phyloP scores from a whole-genome alignment of 805 yeast genomes.

The Saturnispora mendoncae region DNA sequence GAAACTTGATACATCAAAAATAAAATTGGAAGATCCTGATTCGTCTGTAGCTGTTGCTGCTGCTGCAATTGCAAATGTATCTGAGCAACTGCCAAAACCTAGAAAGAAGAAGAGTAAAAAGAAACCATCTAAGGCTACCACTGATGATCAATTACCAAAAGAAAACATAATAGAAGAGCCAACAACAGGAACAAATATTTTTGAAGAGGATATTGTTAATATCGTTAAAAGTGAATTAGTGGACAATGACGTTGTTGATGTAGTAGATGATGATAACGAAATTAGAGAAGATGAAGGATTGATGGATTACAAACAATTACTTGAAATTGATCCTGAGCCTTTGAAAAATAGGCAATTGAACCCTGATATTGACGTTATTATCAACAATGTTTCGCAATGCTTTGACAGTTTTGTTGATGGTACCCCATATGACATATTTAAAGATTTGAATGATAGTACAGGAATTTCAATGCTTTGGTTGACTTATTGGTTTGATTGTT shows the following conservation, averaged over 20 bases:
- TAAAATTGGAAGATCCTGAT: constrained; percentile 1
- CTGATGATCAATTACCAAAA: not conserved
- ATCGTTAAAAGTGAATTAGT: constrained; percentile 14
- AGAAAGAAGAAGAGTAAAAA: constrained; percentile 2
- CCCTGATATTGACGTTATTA: constrained; percentile 16
- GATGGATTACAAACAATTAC: constrained; percentile 15
- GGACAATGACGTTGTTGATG: not conserved
- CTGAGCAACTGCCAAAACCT: not conserved
- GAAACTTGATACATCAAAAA: constrained; percentile 5
- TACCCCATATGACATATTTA: constrained; percentile 24
- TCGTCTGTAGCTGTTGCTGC: constrained; percentile 2
- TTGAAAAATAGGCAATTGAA: constrained; percentile 20
- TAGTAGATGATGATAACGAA: constrained; percentile 8
- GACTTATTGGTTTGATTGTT: constrained; percentile 29
- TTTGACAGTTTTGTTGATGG: constrained; percentile 23
- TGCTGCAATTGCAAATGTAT: not conserved
- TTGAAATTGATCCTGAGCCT: constrained; percentile 26
- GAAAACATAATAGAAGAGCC: not conserved
- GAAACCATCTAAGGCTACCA: not conserved
- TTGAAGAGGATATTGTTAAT: constrained; percentile 26
- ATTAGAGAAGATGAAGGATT: constrained; percentile 14
- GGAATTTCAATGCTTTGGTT: constrained; percentile 27
- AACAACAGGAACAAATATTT: constrained; percentile 22
- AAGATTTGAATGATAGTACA: constrained; percentile 23
- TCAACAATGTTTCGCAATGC: constrained; percentile 20